A percentile compares a stretch with the other conserved stretches of the same genome.
Conservation (phyloP, 2,329 filamentous ascomycete genomes). For the Curvularia sp. region DNA sequence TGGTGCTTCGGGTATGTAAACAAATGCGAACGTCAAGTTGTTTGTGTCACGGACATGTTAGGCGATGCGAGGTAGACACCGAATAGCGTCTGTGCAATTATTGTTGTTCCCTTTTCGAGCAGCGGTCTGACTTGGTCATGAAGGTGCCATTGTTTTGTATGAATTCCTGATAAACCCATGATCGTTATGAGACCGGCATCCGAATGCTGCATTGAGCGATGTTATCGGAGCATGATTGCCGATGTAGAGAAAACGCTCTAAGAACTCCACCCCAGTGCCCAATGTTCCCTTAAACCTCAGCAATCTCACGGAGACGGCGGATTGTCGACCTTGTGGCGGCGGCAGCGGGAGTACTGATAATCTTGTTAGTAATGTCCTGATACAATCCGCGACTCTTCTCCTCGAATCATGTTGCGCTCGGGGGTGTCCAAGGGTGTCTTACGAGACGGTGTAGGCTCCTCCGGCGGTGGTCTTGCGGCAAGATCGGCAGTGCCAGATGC, state of each 20-base stretch:
- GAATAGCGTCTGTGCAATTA: background rate
- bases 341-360: slow-evolving; percentile 82
- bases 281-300: slow-evolving; percentile 75
- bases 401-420: background rate
- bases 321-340: slow-evolving; percentile 95
- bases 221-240: slow-evolving; percentile 40
- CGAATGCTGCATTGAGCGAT: slow-evolving; percentile 41
- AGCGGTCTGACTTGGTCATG: slow-evolving; percentile 32
- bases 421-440: slow-evolving; percentile 56
- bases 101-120: background rate
- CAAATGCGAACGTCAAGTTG: background rate
- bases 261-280: slow-evolving; percentile 45
- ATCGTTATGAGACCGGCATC: slow-evolving; percentile 46
- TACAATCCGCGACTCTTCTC: slow-evolving; percentile 1
- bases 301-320: slow-evolving; percentile 95
- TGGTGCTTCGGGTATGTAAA: background rate
- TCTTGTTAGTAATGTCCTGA: slow-evolving; percentile 33
- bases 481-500: slow-evolving; percentile 95
- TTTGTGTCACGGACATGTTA: background rate
- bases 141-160: slow-evolving; percentile 48
- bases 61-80: background rate
- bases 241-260: slow-evolving; percentile 46
- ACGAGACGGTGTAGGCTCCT: slow-evolving; percentile 96
- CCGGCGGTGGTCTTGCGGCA: slow-evolving; percentile 95
- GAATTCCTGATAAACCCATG: slow-evolving; percentile 46